Evolutionary conservation across 1,284 basidiomycete genomes (phyloP), one percentile per base, ranked within the genome.

Genomic region (Rhodotorula sp.): DNA sequence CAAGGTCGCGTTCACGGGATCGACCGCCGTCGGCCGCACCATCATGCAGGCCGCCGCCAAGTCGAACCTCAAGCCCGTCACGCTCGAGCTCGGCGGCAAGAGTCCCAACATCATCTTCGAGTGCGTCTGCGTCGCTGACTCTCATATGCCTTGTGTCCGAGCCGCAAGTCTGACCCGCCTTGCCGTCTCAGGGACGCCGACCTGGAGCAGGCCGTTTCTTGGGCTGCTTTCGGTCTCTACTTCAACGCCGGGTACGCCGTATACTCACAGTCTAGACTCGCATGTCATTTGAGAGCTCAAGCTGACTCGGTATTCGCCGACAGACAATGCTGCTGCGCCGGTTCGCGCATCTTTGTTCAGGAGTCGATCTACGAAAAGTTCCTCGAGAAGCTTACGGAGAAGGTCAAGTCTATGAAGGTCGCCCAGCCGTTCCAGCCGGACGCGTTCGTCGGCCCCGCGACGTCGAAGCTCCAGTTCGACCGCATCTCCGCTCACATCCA

Each of bases 21-120:
- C 84, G 67, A 93, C 91, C 2, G 84, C 90, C 58, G 89, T 92
- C 48, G 95, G 95, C 7, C 87, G 92, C 31, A 89, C 90, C 81
- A 88, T 97, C 82, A 88, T 93, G 86, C 87, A 91, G 78, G 87
- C 90, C 0, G 88, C 93, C 1, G 88, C 92, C 7, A 87, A 89
- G 83, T 89, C 86, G 62, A 95, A 97, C 81, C 82, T 97, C 78
- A 96, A 96, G 85, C 87, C 92, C 87, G 90, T 96, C 64, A 93
- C 92, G 6, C 88, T 97, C 78, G 94, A 97, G 83, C 87, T 97
- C 62, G 94, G 94, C 52, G 93, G 94, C 51, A 97, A 97, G 86
- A 90, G 89, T 31, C 64, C 64, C 23, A 65, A 65, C 64, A 48
- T 65, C 47, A 48, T 65, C 47, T 65, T 65, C 23, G 56, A 81